Evolutionary conservation across 352 stramenopile species (phyloP), one percentile per base, ranked within the genome.

Genomic region (Globisporangium spinosum): DNA sequence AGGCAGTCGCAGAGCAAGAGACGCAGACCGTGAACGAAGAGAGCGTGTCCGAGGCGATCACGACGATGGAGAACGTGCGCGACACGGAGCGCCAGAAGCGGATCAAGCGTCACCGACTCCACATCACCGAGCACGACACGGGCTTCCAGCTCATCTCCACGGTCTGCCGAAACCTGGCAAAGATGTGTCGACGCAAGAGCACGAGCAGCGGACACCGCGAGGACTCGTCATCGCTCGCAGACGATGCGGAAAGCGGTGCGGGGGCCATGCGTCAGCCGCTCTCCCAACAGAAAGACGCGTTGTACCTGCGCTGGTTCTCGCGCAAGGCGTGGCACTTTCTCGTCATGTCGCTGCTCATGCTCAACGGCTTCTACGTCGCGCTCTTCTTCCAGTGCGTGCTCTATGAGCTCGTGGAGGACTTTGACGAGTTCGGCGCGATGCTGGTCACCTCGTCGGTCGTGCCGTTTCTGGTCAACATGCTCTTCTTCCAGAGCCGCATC

Each of bases 351-450:
- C 59, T 89, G 23, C 57, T 93, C 13, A 88, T 93, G 67, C 69
- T 93, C n/a, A 93, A 93, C 60, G 85, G 77, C 0, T 82, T 93
- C 43, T 91, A 83, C 72, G 65, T 80, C 20, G 83, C 79, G 23
- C 71, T 91, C 17, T 67, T 91, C n/a, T 65, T 80, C 12, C 82
- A 91, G 61, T 91, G 83, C 53, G 71, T 88, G 0, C 66, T 90
- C 22, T 89, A 89, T 69, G 70, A 89, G n/a, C 73, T 83, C 32
- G 64, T 74, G 6, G 32, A 59, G 13, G 38, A 76, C 17, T 73
- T 69, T 34, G 49, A 57, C 20, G 64, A 70, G 10, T 72, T 71
- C 6, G 71, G 67, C 3, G 25, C 70, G 13, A 3, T 80, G 2
- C 27, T 78, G 0, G 22, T 77, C 0, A 32, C 77, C 12, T 62